Percentiles rank a stretch among this genome's conserved stretches.
phyloP scores from a whole-genome alignment of 108 stramenopile species.

The Nannochloropsis oceanica region DNA sequence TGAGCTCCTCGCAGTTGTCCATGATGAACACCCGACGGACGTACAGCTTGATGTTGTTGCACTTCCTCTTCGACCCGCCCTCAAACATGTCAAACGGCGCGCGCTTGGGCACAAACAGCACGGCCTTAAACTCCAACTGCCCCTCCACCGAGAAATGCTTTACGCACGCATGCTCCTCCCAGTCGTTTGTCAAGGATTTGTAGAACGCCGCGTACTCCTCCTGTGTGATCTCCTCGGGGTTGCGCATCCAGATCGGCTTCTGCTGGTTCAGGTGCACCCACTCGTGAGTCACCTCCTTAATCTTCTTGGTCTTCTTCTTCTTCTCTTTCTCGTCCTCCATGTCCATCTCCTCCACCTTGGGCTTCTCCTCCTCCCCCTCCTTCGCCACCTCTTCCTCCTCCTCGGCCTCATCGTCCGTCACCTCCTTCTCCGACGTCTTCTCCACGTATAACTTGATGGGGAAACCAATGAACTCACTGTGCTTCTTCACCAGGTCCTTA shows the following conservation, averaged over 20 bases:
- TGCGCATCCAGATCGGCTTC: constrained; percentile 99
- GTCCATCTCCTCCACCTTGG: constrained; percentile 73
- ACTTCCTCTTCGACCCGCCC: constrained; percentile 96
- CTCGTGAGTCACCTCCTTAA: constrained; percentile 98
- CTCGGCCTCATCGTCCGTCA: constrained; percentile 94
- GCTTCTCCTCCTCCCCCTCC: constrained; percentile 56
- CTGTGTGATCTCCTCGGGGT: constrained; percentile 96
- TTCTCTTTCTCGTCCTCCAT: constrained; percentile 89
- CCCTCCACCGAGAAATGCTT: constrained; percentile 99
- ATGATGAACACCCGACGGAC: constrained; percentile 99
- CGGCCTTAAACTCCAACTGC: constrained; percentile 94
- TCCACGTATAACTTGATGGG: constrained; percentile 99
- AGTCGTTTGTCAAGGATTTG: constrained; percentile 99
- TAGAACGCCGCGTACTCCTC: constrained; percentile 99
- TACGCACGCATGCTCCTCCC: constrained; percentile 98
- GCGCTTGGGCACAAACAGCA: constrained; percentile 97
- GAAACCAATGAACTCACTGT: constrained; percentile 99
- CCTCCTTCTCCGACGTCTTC: constrained; percentile 99
- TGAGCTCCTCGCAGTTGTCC: constrained; percentile 99
- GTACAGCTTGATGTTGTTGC: constrained; percentile 99
- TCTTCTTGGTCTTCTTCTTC: constrained; percentile 97
- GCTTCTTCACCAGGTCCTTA: constrained; percentile 99
- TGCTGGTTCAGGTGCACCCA: constrained; percentile 99
- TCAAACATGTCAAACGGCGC: constrained; percentile 99
- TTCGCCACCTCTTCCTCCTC: constrained; percentile 86